These are phyloP conservation scores for Lepiota venenata DNA, from an alignment of 768 basidiomycete genomes.

Conservation along the genomic window DNA sequence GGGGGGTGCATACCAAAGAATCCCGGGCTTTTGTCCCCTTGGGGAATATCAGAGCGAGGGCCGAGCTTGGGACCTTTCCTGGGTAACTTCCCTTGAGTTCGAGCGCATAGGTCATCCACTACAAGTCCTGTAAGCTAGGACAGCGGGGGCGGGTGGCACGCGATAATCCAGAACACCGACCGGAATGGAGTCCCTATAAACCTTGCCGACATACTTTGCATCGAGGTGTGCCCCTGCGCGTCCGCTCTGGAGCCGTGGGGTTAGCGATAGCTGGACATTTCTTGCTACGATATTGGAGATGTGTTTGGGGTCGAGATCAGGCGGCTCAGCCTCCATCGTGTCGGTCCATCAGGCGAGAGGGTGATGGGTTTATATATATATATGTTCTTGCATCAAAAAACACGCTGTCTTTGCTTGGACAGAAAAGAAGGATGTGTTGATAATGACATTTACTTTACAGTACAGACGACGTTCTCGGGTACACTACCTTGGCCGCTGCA, in stretches of 20 bases:
- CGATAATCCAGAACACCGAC: not conserved
- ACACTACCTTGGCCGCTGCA: conserved; percentile 63
- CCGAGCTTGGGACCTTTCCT: conserved; percentile 10
- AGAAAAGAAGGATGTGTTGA: not conserved
- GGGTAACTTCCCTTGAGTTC: conserved; percentile 8
- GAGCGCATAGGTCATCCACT: conserved; percentile 7
- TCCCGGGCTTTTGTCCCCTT: conserved; percentile 7
- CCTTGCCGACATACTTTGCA: conserved; percentile 1
- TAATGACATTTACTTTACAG: conserved; percentile 29
- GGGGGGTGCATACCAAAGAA: not conserved
- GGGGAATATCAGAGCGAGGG: conserved; percentile 8
- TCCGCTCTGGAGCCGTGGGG: conserved; percentile 8
- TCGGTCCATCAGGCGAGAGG: not conserved
- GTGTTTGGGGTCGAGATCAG: conserved; percentile 8
- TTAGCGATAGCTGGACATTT: conserved; percentile 9
- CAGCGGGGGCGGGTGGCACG: not conserved
- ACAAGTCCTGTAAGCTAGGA: not conserved
- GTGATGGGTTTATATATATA: not conserved
- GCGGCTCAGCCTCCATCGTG: conserved; percentile 3
- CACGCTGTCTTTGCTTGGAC: not conserved
- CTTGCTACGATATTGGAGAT: conserved; percentile 11
- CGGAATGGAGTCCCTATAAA: conserved; percentile 1
- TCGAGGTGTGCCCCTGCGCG: conserved; percentile 3
- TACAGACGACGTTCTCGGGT: conserved; percentile 54
- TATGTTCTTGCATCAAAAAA: conserved; percentile 1